Evolutionary conservation across 2,329 filamentous ascomycete genomes (phyloP).

Genomic region (Penicillium digitatum): DNA sequence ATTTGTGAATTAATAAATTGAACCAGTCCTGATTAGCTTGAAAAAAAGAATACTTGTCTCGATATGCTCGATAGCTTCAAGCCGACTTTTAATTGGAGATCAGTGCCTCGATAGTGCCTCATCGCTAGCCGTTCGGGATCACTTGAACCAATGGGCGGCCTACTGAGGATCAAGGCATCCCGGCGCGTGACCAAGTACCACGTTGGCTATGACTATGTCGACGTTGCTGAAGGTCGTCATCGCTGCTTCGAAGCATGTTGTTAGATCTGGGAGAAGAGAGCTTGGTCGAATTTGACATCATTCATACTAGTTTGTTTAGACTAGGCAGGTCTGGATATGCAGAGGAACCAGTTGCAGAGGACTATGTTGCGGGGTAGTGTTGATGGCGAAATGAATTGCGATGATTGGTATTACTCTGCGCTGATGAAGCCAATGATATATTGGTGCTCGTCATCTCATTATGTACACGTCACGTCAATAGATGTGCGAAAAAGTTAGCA

Average conservation of each 20-base stretch:
- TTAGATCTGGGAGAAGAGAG: conserved; percentile 25
- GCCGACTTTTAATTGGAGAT: too few species aligned
- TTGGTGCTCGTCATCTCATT: not conserved
- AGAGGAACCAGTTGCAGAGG: not conserved
- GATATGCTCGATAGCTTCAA: too few species aligned
- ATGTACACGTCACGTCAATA: not conserved
- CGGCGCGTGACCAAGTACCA: too few species aligned
- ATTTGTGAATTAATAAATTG: too few species aligned
- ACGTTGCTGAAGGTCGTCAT: conserved; percentile 34
- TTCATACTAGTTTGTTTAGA: not conserved
- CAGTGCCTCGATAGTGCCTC: too few species aligned
- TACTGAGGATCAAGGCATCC: too few species aligned
- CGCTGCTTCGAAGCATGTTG: conserved; percentile 31
- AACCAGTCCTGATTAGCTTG: too few species aligned
- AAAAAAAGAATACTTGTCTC: too few species aligned
- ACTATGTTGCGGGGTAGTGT: not conserved
- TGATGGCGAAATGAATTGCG: not conserved
- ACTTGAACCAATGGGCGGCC: too few species aligned
- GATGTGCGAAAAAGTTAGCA: not conserved
- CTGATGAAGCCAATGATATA: not conserved
- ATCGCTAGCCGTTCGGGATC: too few species aligned
- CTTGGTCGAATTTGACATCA: not conserved
- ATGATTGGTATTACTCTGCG: not conserved
- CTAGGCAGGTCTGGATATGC: not conserved
- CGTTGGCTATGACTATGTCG: conserved; percentile 44